phyloP scores from a whole-genome alignment of 768 basidiomycete genomes.

The Cystobasidium tubakii region DNA sequence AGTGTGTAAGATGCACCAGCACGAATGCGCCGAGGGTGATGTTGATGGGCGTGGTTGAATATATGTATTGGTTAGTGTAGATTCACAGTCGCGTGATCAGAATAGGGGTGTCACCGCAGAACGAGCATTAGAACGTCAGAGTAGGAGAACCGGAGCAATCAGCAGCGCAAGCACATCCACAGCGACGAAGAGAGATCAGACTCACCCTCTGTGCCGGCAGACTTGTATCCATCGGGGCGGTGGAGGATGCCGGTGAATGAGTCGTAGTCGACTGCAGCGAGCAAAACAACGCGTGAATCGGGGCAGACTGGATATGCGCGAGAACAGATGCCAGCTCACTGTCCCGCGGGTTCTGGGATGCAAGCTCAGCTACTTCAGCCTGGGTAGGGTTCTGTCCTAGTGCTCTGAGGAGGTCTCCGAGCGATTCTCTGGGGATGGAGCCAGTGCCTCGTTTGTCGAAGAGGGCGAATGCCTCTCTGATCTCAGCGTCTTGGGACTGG shows the following conservation, averaged over 20 bases:
- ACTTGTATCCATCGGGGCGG: slow-evolving; percentile 92
- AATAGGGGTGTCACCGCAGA: neutral
- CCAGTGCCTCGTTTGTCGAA: slow-evolving; percentile 97
- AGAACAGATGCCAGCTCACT: slow-evolving; percentile 53
- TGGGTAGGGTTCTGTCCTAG: slow-evolving; percentile 99
- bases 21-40: too few species aligned
- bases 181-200: too few species aligned
- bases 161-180: neutral
- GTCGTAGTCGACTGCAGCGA: slow-evolving; percentile 72
- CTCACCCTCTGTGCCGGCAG: slow-evolving; percentile 87
- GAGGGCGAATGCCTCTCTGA: slow-evolving; percentile 54
- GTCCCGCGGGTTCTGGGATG: slow-evolving; percentile 65
- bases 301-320: neutral
- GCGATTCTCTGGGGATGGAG: slow-evolving; percentile 73
- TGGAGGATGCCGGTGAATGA: slow-evolving; percentile 85
- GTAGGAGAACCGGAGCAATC: too few species aligned
- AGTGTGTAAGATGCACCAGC: too few species aligned
- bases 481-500: slow-evolving; percentile 34
- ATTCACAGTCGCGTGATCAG: neutral
- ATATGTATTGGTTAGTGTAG: too few species aligned
- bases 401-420: slow-evolving; percentile 87
- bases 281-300: neutral
- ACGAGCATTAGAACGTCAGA: too few species aligned
- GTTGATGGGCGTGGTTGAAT: too few species aligned
- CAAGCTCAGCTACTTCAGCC: slow-evolving; percentile 83